Evolutionary conservation across 257 asterid genomes (phyloP).

Genomic region (Leptodermis oblonga): DNA sequence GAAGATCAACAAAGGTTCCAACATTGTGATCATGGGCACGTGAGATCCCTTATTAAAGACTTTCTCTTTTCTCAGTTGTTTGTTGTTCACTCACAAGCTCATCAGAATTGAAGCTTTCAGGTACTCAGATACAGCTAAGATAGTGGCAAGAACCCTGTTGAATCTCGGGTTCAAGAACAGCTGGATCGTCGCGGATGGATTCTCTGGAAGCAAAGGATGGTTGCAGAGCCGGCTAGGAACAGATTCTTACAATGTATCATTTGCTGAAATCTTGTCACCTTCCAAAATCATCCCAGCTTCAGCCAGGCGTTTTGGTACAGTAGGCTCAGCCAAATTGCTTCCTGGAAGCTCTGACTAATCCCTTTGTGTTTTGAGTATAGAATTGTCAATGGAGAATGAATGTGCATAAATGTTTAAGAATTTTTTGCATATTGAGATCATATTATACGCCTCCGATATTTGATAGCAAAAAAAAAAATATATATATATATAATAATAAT

Average conservation of each 20-base stretch:
- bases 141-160: slow-evolving; percentile 70
- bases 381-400: too few relatives aligned
- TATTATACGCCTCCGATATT: too few relatives aligned
- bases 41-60: slow-evolving; percentile 30
- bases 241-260: slow-evolving; percentile 65
- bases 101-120: slow-evolving; percentile 29
- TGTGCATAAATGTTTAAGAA: too few relatives aligned
- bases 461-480: too few relatives aligned
- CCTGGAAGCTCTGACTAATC: slow-evolving; percentile 61
- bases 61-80: not conserved
- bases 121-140: slow-evolving; percentile 81
- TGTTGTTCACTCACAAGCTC: not conserved
- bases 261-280: slow-evolving; percentile 71
- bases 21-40: slow-evolving; percentile 85
- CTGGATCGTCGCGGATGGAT: slow-evolving; percentile 80
- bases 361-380: slow-evolving; percentile 17
- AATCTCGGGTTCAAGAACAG: slow-evolving; percentile 82
- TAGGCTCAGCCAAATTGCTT: slow-evolving; percentile 65
- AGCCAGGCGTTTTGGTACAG: slow-evolving; percentile 48
- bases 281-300: slow-evolving; percentile 65
- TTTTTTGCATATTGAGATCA: too few relatives aligned
- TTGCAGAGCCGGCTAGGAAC: slow-evolving; percentile 79
- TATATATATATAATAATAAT: too few relatives aligned
- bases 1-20: slow-evolving; percentile 72
- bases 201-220: slow-evolving; percentile 94